Conservation (phyloP, 805 yeast genomes). For the Pichia paraexigua region DNA sequence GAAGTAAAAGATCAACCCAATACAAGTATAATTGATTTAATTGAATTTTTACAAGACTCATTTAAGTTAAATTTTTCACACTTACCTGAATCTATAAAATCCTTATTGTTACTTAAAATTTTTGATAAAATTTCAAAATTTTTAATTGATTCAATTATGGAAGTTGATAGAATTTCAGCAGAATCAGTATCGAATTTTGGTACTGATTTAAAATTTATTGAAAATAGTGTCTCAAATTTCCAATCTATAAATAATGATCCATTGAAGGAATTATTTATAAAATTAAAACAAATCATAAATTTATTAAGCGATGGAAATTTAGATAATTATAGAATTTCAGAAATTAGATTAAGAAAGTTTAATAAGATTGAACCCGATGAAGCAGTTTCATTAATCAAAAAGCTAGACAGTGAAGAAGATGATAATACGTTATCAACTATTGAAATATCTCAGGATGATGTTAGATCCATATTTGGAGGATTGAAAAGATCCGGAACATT, state of each 20-base stretch:
- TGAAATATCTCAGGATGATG: conserved; percentile 11
- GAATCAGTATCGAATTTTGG: conserved; percentile 67
- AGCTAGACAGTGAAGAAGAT: conserved; percentile 26
- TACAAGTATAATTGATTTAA: conserved; percentile 71
- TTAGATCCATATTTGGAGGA: conserved; percentile 21
- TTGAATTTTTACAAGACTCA: conserved; percentile 75
- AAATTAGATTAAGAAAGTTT: conserved; percentile 53
- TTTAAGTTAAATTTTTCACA: conserved; percentile 78
- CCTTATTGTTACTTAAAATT: conserved; percentile 75
- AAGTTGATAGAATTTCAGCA: conserved; percentile 45
- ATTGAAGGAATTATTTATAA: conserved; percentile 38
- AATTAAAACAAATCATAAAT: conserved; percentile 72
- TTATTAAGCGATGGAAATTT: conserved; percentile 48
- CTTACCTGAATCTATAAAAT: conserved; percentile 68
- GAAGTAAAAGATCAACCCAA: conserved; percentile 53
- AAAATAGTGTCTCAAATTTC: conserved; percentile 39
- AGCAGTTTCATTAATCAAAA: conserved; percentile 54
- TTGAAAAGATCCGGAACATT: conserved; percentile 18
- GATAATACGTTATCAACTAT: neutral
- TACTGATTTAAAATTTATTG: conserved; percentile 71
- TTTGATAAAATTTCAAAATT: conserved; percentile 76
- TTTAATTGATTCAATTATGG: conserved; percentile 51
- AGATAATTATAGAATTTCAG: conserved; percentile 43
- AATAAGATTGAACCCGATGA: conserved; percentile 69
- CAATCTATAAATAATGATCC: conserved; percentile 6